These are phyloP conservation scores for Trichoderma polysporum DNA, from an alignment of 2,329 filamentous ascomycete genomes.

Conservation along the genomic window DNA sequence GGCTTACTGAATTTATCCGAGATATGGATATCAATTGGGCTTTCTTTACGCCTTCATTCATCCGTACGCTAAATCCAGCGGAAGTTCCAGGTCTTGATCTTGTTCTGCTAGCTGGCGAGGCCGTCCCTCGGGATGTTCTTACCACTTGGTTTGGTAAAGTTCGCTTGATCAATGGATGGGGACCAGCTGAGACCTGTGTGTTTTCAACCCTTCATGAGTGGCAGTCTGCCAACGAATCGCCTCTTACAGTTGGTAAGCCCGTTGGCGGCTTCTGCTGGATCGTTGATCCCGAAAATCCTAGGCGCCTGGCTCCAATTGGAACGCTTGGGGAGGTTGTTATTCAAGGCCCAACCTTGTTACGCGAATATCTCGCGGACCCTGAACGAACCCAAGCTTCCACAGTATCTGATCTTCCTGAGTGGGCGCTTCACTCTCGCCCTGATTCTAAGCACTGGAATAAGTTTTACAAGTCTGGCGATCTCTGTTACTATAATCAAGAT, in stretches of 20 bases:
- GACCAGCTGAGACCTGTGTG: constrained; percentile 24
- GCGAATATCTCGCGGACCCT: constrained; percentile 14
- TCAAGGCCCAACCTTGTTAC: constrained; percentile 13
- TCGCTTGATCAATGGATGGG: constrained; percentile 25
- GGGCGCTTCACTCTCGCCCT: constrained; percentile 30
- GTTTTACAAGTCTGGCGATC: constrained; percentile 49
- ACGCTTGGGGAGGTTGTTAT: constrained; percentile 18
- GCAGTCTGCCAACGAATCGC: constrained; percentile 13
- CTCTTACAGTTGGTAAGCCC: constrained; percentile 18
- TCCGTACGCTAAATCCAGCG: constrained; percentile 4
- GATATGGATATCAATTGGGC: constrained; percentile 16
- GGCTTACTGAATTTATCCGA: constrained; percentile 3
- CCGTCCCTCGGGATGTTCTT: constrained; percentile 18
- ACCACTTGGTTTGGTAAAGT: constrained; percentile 20
- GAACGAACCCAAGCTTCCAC: constrained; percentile 9
- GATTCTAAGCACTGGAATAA: constrained; percentile 12
- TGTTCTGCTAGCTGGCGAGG: constrained; percentile 22
- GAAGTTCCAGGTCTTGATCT: constrained; percentile 18
- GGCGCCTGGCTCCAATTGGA: constrained; percentile 4
- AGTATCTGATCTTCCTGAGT: constrained; percentile 29
- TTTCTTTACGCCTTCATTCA: constrained; percentile 18
- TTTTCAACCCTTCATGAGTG: constrained; percentile 21
- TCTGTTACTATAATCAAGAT: constrained; percentile 39
- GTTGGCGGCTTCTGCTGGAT: constrained; percentile 20
- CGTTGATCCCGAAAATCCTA: constrained; percentile 13